Evolutionary conservation across 257 asterid species (phyloP).

Genomic region (Pogostemon cablin): DNA sequence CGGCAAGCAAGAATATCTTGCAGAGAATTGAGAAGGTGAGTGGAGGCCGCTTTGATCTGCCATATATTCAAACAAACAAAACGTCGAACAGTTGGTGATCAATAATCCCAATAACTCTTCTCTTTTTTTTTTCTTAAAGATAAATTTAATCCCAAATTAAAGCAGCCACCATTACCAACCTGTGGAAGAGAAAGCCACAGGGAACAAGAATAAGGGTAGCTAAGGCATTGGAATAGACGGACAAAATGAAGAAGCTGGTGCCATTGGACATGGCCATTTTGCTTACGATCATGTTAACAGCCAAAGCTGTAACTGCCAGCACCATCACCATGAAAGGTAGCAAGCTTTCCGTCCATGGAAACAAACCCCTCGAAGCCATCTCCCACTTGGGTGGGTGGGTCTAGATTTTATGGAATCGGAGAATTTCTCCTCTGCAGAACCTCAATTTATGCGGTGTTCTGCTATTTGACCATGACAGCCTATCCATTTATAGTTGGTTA

Average conservation of each 20-base stretch:
- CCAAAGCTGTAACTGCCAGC: conserved; percentile 46
- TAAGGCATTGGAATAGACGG: conserved; percentile 48
- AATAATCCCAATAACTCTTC: background rate
- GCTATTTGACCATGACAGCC: background rate
- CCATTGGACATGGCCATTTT: conserved; percentile 61
- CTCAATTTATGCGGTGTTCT: background rate
- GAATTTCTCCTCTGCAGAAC: background rate
- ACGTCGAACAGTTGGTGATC: conserved; percentile 25
- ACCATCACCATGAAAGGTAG: conserved; percentile 54
- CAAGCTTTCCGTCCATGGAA: conserved; percentile 37
- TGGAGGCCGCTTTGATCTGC: conserved; percentile 54
- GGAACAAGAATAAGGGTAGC: conserved; percentile 59
- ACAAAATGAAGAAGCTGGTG: conserved; percentile 50
- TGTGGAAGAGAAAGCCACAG: conserved; percentile 45
- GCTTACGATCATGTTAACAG: conserved; percentile 48
- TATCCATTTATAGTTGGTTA: background rate
- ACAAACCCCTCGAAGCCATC: conserved; percentile 22
- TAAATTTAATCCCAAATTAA: background rate
- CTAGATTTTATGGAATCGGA: background rate
- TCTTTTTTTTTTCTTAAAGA: background rate
- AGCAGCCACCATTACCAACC: conserved; percentile 21
- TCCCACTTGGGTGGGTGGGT: background rate
- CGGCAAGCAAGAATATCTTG: conserved; percentile 57
- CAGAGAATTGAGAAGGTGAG: conserved; percentile 50
- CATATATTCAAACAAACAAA: conserved; percentile 8